A percentile compares a stretch with the other conserved stretches of the same genome.
phyloP scores from a whole-genome alignment of 306 rosid genomes.

The Acacia melanoxylon region DNA sequence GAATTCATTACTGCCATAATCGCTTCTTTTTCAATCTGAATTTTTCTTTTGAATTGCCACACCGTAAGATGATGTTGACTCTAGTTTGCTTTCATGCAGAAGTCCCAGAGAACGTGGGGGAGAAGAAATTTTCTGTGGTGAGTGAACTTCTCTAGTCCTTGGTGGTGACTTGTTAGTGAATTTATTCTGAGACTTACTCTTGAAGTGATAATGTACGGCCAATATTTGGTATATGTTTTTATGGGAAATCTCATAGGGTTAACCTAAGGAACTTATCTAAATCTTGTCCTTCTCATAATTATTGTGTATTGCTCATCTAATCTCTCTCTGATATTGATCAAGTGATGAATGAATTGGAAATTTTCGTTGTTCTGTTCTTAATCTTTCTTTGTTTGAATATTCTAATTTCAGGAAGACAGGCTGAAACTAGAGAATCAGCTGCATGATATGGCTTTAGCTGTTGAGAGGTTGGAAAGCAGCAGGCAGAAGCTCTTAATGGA shows the following conservation, averaged over 20 bases:
- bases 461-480: slow-evolving; percentile 90
- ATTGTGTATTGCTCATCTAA: slow-evolving; percentile 30
- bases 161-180: background rate
- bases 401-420: slow-evolving; percentile 71
- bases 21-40: slow-evolving; percentile 1
- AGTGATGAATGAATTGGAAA: background rate
- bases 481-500: slow-evolving; percentile 89
- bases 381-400: background rate
- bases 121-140: slow-evolving; percentile 62
- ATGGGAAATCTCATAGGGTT: background rate
- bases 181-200: background rate
- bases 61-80: slow-evolving; percentile 24
- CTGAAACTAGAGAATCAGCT: slow-evolving; percentile 82
- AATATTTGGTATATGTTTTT: background rate
- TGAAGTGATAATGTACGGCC: slow-evolving; percentile 9
- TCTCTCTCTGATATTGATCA: slow-evolving; percentile 14
- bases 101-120: slow-evolving; percentile 54
- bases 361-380: slow-evolving; percentile 8
- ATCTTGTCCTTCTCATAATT: background rate
- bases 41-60: slow-evolving; percentile 26
- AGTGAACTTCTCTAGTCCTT: slow-evolving; percentile 40
- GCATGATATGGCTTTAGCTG: slow-evolving; percentile 92
- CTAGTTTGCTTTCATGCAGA: slow-evolving; percentile 53
- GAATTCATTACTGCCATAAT: background rate
- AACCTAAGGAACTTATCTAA: background rate